phyloP scores from a whole-genome alignment of 2,329 filamentous ascomycete genomes.

The Hymenoscyphus scutula region DNA sequence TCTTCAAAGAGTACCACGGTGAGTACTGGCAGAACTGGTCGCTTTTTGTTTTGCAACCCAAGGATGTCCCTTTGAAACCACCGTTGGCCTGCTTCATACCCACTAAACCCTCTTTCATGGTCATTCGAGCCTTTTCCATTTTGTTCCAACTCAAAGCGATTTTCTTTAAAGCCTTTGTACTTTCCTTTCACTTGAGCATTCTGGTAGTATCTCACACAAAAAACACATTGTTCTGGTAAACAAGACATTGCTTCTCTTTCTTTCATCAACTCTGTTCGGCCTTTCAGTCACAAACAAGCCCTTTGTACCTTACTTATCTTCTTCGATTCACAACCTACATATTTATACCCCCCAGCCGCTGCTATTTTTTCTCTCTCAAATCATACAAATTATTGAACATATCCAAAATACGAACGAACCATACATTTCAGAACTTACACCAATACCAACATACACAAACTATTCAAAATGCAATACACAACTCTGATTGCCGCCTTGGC shows the following conservation, averaged over 20 bases:
- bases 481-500: constrained; percentile 12
- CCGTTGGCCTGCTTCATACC: background rate
- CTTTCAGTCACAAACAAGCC: background rate
- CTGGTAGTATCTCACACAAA: background rate
- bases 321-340: background rate
- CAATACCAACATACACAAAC: background rate
- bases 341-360: background rate
- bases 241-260: background rate
- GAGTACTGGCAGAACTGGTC: background rate
- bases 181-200: background rate
- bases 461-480: constrained; percentile 16
- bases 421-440: background rate
- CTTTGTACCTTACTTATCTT: background rate
- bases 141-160: background rate
- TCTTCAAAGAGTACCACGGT: background rate
- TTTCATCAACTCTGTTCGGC: background rate
- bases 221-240: constrained; percentile 11
- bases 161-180: background rate
- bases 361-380: background rate
- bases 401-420: background rate
- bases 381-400: background rate
- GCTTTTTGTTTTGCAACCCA: background rate
- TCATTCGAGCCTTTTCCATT: background rate
- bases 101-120: background rate
- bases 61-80: background rate